These are phyloP conservation scores for Boletales sp. DNA, from an alignment of 768 basidiomycete genomes.

Conservation along the genomic window DNA sequence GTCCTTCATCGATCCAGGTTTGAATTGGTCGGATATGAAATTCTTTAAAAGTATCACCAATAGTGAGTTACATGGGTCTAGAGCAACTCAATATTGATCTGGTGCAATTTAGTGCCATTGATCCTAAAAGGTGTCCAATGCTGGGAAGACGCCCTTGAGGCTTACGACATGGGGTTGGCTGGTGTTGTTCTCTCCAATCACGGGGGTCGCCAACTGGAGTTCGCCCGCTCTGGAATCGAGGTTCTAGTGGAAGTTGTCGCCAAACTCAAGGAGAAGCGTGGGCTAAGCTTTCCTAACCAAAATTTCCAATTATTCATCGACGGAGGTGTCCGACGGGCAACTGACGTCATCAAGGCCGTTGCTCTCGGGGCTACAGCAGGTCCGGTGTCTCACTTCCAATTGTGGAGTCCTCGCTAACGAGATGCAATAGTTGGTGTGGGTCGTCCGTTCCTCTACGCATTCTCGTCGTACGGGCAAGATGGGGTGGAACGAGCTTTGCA, in stretches of 20 bases:
- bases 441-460: conserved; percentile 84
- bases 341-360: conserved; percentile 84
- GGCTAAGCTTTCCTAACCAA: conserved; percentile 70
- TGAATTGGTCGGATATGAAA: conserved; percentile 66
- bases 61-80: conserved; percentile 34
- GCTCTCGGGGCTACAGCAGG: conserved; percentile 89
- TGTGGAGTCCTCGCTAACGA: conserved; percentile 7
- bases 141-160: conserved; percentile 86
- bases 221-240: conserved; percentile 84
- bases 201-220: conserved; percentile 76
- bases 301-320: conserved; percentile 87
- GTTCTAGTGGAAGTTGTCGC: conserved; percentile 82
- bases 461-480: conserved; percentile 82
- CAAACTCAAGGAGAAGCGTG: conserved; percentile 63
- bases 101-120: conserved; percentile 65
- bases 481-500: conserved; percentile 83
- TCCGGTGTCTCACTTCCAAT: conserved; percentile 15
- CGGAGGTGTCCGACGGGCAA: conserved; percentile 91
- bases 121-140: conserved; percentile 88
- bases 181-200: conserved; percentile 88
- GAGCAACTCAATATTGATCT: conserved; percentile 2
- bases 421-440: conserved; percentile 64
- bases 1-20: conserved; percentile 92
- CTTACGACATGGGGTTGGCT: conserved; percentile 69
- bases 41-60: conserved; percentile 79